Percentiles rank a stretch among this genome's conserved stretches.
Evolutionary conservation across 2,329 filamentous ascomycete genomes (phyloP).

Genomic region (Nigrospora sphaerica): DNA sequence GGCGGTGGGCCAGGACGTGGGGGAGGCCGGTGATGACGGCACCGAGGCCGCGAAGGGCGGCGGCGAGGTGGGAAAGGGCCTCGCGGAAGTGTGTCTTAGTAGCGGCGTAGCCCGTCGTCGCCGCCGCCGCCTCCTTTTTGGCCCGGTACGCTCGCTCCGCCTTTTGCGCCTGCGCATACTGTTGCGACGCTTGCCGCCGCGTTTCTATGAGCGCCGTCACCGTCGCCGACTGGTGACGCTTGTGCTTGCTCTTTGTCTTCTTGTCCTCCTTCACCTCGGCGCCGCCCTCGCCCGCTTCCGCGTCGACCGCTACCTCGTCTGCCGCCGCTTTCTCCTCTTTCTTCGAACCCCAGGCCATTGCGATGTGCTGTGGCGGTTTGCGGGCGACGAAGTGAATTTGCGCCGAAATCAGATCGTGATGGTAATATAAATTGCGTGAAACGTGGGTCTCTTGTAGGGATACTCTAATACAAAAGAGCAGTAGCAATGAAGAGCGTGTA

Average conservation of each 20-base stretch:
- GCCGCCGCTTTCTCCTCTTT: background rate
- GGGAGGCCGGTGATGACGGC: background rate
- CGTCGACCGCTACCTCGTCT: background rate
- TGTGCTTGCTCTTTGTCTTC: background rate
- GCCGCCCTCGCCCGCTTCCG: background rate
- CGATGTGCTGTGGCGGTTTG: background rate
- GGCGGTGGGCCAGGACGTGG: background rate
- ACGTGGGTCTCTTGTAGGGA: background rate
- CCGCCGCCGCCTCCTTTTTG: background rate
- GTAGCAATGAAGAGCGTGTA: too few species aligned
- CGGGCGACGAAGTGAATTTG: background rate
- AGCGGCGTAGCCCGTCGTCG: background rate
- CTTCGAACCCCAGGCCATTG: background rate
- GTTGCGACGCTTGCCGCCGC: background rate
- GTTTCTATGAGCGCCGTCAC: background rate
- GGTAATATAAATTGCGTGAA: background rate
- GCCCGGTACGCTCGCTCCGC: background rate
- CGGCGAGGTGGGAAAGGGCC: background rate
- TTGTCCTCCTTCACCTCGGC: background rate
- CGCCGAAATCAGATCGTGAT: background rate
- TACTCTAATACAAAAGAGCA: too few species aligned
- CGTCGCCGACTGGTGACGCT: background rate
- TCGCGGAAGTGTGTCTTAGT: conserved; percentile 1
- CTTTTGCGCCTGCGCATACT: background rate
- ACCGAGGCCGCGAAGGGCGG: background rate